Evolutionary conservation across 352 stramenopile genomes (phyloP).

Genomic region (Halophytophthora batemanensis): DNA sequence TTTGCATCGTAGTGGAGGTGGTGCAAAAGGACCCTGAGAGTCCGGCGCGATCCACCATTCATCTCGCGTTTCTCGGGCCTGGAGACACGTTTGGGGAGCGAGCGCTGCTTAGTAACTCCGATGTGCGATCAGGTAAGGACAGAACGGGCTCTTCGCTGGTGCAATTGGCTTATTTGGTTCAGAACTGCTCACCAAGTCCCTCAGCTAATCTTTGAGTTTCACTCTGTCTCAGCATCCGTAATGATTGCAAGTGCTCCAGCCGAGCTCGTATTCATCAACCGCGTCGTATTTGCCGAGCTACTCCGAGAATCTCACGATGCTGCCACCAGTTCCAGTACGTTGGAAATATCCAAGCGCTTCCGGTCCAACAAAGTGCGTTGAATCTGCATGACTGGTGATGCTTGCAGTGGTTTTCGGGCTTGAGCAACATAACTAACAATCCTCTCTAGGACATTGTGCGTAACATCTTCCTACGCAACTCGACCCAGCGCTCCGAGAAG

Average conservation of each 20-base stretch:
- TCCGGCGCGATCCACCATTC: constrained; percentile 16
- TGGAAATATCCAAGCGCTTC: constrained; percentile 78
- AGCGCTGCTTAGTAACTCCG: constrained; percentile 54
- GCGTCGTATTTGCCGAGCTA: constrained; percentile 61
- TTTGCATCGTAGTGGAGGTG: constrained; percentile 45
- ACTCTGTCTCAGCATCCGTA: constrained; percentile 39
- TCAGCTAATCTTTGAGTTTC: no score
- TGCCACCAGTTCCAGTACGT: constrained; percentile 27
- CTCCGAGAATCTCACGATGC: constrained; percentile 60
- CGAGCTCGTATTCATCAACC: constrained; percentile 74
- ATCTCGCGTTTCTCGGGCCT: constrained; percentile 41
- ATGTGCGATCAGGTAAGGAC: constrained; percentile 52
- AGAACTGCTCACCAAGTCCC: no score
- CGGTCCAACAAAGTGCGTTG: constrained; percentile 60
- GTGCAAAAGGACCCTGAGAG: constrained; percentile 30
- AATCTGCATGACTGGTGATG: no score
- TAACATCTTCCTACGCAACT: constrained; percentile 77
- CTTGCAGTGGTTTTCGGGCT: no score
- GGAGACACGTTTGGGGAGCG: constrained; percentile 80
- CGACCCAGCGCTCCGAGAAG: constrained; percentile 69
- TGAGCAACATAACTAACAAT: no score
- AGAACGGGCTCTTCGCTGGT: neutral
- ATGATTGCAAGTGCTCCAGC: constrained; percentile 40
- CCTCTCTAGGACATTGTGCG: constrained; percentile 58
- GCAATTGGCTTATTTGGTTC: neutral